Evolutionary conservation across 2,329 filamentous ascomycete species (phyloP).

Genomic region (Apiospora aurea): DNA sequence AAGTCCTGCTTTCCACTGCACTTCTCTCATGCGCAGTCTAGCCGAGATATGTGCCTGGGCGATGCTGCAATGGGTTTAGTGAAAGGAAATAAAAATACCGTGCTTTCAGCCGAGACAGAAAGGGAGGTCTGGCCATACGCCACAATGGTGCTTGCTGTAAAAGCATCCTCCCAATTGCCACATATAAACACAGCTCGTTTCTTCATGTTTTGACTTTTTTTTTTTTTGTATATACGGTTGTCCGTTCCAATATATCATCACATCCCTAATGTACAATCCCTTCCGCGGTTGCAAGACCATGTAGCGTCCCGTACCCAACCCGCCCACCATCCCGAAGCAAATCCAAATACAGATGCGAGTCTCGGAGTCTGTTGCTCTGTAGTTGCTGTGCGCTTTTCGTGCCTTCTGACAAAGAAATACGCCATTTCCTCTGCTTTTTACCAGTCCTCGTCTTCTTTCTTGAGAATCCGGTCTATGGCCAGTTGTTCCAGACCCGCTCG

Average conservation of each 20-base stretch:
- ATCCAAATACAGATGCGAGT: neutral
- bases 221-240: neutral
- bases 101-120: conserved; percentile 3
- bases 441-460: conserved; percentile 33
- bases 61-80: neutral
- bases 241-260: neutral
- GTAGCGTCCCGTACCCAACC: neutral
- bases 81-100: neutral
- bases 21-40: neutral
- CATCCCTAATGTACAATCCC: neutral
- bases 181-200: neutral
- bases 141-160: neutral
- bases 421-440: neutral
- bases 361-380: neutral
- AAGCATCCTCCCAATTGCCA: neutral
- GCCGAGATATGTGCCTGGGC: neutral
- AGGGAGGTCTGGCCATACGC: neutral
- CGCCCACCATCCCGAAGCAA: neutral
- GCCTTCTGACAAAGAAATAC: neutral
- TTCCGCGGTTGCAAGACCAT: neutral
- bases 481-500: conserved; percentile 34
- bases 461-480: conserved; percentile 30
- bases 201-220: neutral
- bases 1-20: neutral
- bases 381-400: neutral